Conservation (phyloP, 495 filamentous ascomycete species). For the Podospora australis region DNA sequence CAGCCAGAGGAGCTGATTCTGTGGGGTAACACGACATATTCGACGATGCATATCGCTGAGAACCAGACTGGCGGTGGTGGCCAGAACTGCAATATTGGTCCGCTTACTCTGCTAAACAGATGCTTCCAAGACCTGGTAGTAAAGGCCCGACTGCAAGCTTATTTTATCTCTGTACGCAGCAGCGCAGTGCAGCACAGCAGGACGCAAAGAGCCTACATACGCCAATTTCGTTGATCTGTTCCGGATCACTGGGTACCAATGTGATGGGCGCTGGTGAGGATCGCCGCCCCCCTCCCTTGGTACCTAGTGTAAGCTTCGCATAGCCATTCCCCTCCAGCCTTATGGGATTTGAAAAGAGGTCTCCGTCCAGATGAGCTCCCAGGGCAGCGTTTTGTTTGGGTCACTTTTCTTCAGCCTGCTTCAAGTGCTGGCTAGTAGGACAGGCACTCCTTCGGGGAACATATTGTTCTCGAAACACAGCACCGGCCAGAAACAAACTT, state of each 20-base stretch:
- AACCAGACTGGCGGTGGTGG: conserved; percentile 12
- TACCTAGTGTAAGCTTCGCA: neutral
- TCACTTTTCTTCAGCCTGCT: neutral
- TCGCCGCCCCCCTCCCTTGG: no score
- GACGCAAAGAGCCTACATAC: no score
- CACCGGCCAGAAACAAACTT: no score
- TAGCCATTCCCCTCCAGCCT: neutral
- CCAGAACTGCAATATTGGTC: conserved; percentile 7
- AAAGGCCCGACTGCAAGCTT: conserved; percentile 14
- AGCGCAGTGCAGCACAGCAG: no score
- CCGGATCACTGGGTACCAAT: no score
- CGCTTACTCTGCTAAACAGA: conserved; percentile 3
- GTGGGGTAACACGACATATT: conserved; percentile 10
- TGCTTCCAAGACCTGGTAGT: neutral
- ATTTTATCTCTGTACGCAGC: conserved; percentile 1
- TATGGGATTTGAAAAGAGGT: no score
- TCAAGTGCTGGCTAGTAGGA: no score
- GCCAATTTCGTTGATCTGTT: no score
- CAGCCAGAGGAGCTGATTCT: neutral
- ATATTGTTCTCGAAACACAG: no score
- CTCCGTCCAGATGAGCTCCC: neutral
- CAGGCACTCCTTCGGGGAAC: no score
- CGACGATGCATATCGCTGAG: conserved; percentile 2
- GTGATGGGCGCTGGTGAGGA: no score
- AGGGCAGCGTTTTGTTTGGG: neutral